Percentiles rank a stretch among this genome's conserved stretches.
Evolutionary conservation across 2,329 filamentous ascomycete species (phyloP).

Genomic region (Sporothrix inflata): DNA sequence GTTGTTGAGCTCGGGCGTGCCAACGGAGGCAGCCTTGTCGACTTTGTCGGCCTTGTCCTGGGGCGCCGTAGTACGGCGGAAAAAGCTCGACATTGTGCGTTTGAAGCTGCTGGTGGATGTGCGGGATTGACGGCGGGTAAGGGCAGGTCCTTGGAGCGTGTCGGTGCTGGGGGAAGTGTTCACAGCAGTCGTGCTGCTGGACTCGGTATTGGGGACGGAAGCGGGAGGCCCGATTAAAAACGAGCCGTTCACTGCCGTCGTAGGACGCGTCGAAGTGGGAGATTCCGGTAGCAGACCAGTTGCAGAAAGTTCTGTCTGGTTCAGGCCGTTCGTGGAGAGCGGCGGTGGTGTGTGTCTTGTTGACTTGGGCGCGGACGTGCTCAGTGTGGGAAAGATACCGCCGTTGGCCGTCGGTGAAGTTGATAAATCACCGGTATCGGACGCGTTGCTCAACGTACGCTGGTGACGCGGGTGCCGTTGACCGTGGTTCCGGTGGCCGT

Average conservation of each 20-base stretch:
- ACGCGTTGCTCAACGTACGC: constrained; percentile 13
- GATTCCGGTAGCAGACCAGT: background rate
- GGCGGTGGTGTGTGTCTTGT: constrained; percentile 2
- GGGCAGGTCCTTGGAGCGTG: constrained; percentile 40
- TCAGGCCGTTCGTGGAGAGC: background rate
- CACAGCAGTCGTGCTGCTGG: constrained; percentile 2
- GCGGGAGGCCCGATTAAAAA: constrained; percentile 30
- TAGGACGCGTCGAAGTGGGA: constrained; percentile 15
- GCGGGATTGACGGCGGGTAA: constrained; percentile 47
- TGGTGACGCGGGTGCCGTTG: constrained; percentile 18
- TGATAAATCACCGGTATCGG: background rate
- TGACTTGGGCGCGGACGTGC: background rate
- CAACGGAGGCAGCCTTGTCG: constrained; percentile 22
- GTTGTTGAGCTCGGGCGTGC: constrained; percentile 25
- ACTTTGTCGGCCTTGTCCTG: background rate
- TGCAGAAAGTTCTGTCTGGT: background rate
- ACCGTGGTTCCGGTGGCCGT: constrained; percentile 30
- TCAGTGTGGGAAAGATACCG: background rate
- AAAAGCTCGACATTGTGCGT: constrained; percentile 55
- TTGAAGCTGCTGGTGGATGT: constrained; percentile 49
- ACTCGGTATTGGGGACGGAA: background rate
- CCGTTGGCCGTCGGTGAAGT: background rate
- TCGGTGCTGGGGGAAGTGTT: constrained; percentile 40
- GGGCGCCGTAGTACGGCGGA: constrained; percentile 43
- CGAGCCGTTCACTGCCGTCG: constrained; percentile 31